phyloP scores from a whole-genome alignment of 768 basidiomycete genomes.

The Suillus americanus region DNA sequence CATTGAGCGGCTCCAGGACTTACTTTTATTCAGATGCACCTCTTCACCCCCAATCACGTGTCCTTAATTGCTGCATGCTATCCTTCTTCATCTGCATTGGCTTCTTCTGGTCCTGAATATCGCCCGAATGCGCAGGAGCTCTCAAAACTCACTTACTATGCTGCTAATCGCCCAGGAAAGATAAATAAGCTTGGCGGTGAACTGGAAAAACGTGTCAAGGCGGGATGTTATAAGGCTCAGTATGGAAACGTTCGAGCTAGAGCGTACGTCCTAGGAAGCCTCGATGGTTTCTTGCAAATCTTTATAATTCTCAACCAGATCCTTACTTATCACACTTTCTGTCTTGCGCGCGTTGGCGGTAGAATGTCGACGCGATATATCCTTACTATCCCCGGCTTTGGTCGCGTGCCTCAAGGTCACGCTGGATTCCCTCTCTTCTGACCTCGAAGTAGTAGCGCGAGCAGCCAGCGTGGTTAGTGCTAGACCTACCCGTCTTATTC shows the following conservation, averaged over 20 bases:
- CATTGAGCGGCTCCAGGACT: not conserved
- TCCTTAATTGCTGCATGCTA: constrained; percentile 85
- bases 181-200: constrained; percentile 74
- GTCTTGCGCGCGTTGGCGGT: constrained; percentile 80
- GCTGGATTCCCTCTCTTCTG: constrained; percentile 52
- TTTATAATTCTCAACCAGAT: constrained; percentile 37
- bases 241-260: constrained; percentile 71
- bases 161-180: constrained; percentile 80
- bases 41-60: constrained; percentile 83
- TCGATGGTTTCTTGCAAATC: constrained; percentile 1
- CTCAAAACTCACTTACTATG: constrained; percentile 84
- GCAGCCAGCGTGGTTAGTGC: constrained; percentile 76
- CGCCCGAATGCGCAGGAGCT: constrained; percentile 83
- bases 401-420: constrained; percentile 63
- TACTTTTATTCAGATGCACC: constrained; percentile 47
- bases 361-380: constrained; percentile 85
- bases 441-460: constrained; percentile 75
- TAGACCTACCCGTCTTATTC: not conserved
- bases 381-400: constrained; percentile 69
- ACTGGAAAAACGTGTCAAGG: constrained; percentile 69
- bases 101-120: constrained; percentile 74
- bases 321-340: constrained; percentile 78
- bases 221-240: constrained; percentile 66
- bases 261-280: constrained; percentile 55
- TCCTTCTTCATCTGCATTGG: constrained; percentile 71